Evolutionary conservation across 1,284 basidiomycete genomes (phyloP).

Genomic region (Vanrija sp.): DNA sequence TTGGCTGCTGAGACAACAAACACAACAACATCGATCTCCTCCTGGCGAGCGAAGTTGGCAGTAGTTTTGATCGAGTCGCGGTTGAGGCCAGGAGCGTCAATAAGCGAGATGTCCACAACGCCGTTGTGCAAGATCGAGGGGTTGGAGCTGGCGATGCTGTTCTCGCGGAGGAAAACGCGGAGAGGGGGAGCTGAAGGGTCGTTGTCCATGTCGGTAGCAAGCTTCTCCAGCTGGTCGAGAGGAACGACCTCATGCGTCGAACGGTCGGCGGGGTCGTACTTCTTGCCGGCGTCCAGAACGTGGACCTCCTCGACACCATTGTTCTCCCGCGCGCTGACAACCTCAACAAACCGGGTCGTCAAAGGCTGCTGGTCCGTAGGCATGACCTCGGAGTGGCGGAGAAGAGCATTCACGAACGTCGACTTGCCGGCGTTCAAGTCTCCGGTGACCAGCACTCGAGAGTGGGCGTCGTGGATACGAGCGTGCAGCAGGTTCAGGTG

Average conservation of each 20-base stretch:
- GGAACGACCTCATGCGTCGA: constrained; percentile 69
- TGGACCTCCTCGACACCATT: constrained; percentile 50
- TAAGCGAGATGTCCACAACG: constrained; percentile 94
- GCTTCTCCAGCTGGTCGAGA: constrained; percentile 70
- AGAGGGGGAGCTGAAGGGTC: constrained; percentile 65
- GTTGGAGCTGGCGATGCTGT: constrained; percentile 61
- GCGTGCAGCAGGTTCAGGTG: constrained; percentile 82
- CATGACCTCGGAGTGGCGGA: constrained; percentile 78
- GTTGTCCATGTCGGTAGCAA: constrained; percentile 69
- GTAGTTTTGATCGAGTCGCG: constrained; percentile 95
- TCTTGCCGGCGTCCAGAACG: constrained; percentile 53
- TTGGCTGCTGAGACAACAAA: constrained; percentile 98
- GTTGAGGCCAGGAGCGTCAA: constrained; percentile 97
- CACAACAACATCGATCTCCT: constrained; percentile 98
- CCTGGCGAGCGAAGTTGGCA: constrained; percentile 89
- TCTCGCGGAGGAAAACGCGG: constrained; percentile 72
- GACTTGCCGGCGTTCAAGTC: constrained; percentile 99
- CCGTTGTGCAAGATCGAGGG: constrained; percentile 92
- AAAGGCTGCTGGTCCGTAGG: constrained; percentile 98
- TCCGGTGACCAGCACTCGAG: constrained; percentile 97
- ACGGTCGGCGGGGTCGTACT: constrained; percentile 70
- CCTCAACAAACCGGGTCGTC: constrained; percentile 96
- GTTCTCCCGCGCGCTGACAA: constrained; percentile 86
- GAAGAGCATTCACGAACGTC: constrained; percentile 92
- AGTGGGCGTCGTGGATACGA: constrained; percentile 86